These are phyloP conservation scores for Bjerkandera adusta DNA, from an alignment of 1,284 basidiomycete genomes.

Conservation along the genomic window DNA sequence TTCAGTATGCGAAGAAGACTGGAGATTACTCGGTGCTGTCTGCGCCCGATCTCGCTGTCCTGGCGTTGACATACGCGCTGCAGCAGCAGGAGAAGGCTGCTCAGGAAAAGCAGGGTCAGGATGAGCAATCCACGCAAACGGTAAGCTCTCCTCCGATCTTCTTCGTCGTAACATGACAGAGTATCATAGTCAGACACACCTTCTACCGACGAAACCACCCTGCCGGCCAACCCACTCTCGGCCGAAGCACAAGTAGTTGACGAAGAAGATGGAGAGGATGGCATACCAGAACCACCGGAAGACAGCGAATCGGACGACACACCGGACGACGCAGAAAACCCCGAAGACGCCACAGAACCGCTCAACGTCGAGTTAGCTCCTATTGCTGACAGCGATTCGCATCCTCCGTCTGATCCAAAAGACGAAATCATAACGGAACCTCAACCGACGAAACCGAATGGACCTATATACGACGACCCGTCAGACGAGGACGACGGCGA, in stretches of 20 bases:
- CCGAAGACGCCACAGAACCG: conserved; percentile 34
- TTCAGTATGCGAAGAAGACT: conserved; percentile 91
- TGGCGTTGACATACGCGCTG: conserved; percentile 86
- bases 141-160: background rate
- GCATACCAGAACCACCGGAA: too few species aligned
- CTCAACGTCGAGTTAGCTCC: conserved; percentile 47
- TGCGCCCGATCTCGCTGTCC: conserved; percentile 85
- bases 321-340: conserved; percentile 11
- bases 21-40: conserved; percentile 96
- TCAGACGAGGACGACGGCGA: conserved; percentile 79
- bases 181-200: background rate
- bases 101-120: conserved; percentile 11
- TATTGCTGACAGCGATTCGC: conserved; percentile 27
- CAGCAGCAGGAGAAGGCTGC: conserved; percentile 48
- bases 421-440: conserved; percentile 8
- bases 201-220: background rate
- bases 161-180: background rate
- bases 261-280: too few species aligned
- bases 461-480: conserved; percentile 66
- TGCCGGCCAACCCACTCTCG: conserved; percentile 19
- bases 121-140: background rate
- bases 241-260: background rate
- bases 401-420: conserved; percentile 12
- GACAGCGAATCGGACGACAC: background rate
- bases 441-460: conserved; percentile 17